Conservation (phyloP, 495 filamentous ascomycete species). For the Cercophora newfieldiana region DNA sequence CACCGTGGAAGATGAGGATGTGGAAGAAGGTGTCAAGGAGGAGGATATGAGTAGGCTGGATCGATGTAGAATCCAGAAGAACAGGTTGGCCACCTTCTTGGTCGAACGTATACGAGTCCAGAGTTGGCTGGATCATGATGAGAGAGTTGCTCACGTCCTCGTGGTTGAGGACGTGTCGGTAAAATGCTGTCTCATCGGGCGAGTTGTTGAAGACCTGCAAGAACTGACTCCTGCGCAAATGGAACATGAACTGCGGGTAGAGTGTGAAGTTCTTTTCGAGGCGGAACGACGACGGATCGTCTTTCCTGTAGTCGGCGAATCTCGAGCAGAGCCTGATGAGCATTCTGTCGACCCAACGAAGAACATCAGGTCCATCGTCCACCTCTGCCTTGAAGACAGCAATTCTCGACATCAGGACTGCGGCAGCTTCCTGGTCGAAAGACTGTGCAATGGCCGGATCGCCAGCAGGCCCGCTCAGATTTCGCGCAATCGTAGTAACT, state of each 20-base stretch:
- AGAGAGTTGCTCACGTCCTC: conserved; percentile 97
- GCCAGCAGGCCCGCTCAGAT: conserved; percentile 89
- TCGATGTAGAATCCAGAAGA: conserved; percentile 90
- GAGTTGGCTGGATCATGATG: conserved; percentile 97
- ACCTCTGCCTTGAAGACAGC: conserved; percentile 99
- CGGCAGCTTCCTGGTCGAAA: conserved; percentile 97
- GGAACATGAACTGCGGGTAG: conserved; percentile 99
- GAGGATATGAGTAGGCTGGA: conserved; percentile 91
- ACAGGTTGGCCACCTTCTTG: conserved; percentile 89
- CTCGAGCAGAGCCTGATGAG: conserved; percentile 94
- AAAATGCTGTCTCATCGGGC: conserved; percentile 98
- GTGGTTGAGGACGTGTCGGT: conserved; percentile 93
- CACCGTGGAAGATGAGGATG: conserved; percentile 98
- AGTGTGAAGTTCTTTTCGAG: conserved; percentile 99
- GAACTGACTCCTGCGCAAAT: conserved; percentile 94
- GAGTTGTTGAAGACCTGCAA: conserved; percentile 99
- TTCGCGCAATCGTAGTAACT: conserved; percentile 90
- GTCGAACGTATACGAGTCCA: conserved; percentile 97
- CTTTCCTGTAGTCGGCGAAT: conserved; percentile 98
- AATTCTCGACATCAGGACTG: conserved; percentile 96
- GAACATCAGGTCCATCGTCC: conserved; percentile 97
- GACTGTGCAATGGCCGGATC: conserved; percentile 97
- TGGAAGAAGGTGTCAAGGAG: conserved; percentile 99
- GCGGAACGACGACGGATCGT: conserved; percentile 96
- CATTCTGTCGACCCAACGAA: conserved; percentile 99